Base-by-base conservation (phyloP, 176 grass and related monocot species). In the Juncus effusus region DNA sequence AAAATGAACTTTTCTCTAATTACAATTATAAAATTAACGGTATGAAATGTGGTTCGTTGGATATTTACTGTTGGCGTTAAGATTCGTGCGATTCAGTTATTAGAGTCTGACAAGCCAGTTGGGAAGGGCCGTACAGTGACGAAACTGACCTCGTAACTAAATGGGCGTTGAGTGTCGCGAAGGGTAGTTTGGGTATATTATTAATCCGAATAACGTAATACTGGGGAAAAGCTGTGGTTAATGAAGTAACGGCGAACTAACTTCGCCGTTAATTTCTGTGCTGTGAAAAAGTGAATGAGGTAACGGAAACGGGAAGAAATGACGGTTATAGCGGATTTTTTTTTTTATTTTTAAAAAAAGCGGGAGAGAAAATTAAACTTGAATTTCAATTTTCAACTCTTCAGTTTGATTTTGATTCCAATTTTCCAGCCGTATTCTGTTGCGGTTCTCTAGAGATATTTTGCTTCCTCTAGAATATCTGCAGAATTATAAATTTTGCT, bases 361-460 rank as follows among this genome's bases (percentile, higher is more conserved):
- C 0, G 9, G 19, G 19, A 28, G 13, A 40, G 0, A 5, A 71
- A 37, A 16, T 40, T 5, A 56, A 15, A 28, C 19, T n/a, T 52
- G 68, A 38, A 70, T 40, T 63, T 64, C 56, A 76, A 82, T 40
- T 44, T 16, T 42, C 47, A 58, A 60, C 56, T 52, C 57, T 10
- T n/a, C 19, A 64, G 50, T 81, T 65, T 58, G 63, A 40, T 63
- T 69, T 62, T 38, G 56, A 58, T 16, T 82, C 72, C 79, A 64
- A 82, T 11, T 82, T 82, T 77, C 61, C 79, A 76, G 62, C 72
- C 79, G 72, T 37, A 36, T 63, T 70, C 72, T 54, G 38, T 58
- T 81, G 40, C 54, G 42, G 11, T 15, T 51, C 16, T 47, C 10
- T 40, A 0, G 10, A 37, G 7, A 1, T 41, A 15, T n/a, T 1